phyloP scores from a whole-genome alignment of 2,329 filamentous ascomycete species.

The Mariannaea elegans region DNA sequence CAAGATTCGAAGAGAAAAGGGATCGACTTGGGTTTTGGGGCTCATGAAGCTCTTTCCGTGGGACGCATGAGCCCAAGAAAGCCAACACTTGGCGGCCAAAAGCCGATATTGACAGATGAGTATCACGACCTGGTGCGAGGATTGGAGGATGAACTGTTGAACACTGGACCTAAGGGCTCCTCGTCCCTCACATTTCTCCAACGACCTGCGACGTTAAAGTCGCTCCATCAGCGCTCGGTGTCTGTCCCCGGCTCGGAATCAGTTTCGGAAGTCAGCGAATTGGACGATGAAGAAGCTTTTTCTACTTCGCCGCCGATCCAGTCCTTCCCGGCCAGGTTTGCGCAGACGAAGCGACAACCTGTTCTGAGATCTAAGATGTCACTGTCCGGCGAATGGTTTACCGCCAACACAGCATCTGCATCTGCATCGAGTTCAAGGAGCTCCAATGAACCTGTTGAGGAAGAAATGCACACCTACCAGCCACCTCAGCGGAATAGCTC shows the following conservation, averaged over 20 bases:
- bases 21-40: conserved; percentile 63
- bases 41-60: conserved; percentile 59
- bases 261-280: conserved; percentile 61
- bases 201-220: conserved; percentile 12
- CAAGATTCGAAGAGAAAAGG: conserved; percentile 46
- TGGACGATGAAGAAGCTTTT: conserved; percentile 56
- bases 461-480: conserved; percentile 22
- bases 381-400: conserved; percentile 35
- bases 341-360: conserved; percentile 32
- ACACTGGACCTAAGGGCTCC: conserved; percentile 33
- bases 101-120: conserved; percentile 46
- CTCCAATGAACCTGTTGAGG: conserved; percentile 30
- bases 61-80: conserved; percentile 46
- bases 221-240: not conserved
- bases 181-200: conserved; percentile 35
- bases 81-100: conserved; percentile 26
- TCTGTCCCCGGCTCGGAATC: conserved; percentile 27
- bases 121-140: conserved; percentile 55
- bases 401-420: conserved; percentile 22
- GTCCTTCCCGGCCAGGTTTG: conserved; percentile 36
- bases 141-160: conserved; percentile 53
- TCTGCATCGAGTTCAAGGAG: conserved; percentile 25
- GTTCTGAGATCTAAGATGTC: conserved; percentile 41
- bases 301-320: conserved; percentile 31
- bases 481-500: conserved; percentile 13